Base-by-base conservation (phyloP, 345 rosid species). In the Sisymbrium altissimum region DNA sequence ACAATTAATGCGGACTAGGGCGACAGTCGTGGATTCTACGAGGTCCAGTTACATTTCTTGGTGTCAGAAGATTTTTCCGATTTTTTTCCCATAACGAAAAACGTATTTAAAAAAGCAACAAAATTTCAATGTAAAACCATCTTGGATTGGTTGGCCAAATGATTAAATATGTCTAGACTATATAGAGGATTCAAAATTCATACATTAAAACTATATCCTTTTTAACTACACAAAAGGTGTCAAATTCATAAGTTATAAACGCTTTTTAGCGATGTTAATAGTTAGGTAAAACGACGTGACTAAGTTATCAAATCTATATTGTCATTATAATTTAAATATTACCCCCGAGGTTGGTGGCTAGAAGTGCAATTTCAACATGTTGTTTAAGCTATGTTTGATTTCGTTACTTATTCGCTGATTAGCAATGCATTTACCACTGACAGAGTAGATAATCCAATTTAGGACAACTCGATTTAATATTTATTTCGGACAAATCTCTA, bases 1-100 rank as follows among this genome's bases (percentile, higher is more conserved):
- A 27, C 58, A 33, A 64, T 56, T 64, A 76, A 76, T 76, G 74
- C 19, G 25, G 58, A 70, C 66, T 45, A 29, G 71, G 64, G 60
- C 38, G 64, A 70, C 80, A 64, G 71, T 70, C 80, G 80, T 71
- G 80, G 76, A 71, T 77, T 71, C 80, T 77, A 40, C 2, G 67
- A 70, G 76, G 76, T 77, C 76, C 80, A 77, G 66, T 77, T 77
- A 64, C 76, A 56, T 70, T 71, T 77, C 40, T 46, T 65, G 68
- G 67, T 39, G 67, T 57, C 76, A 27, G 68, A 75, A 21, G 21
- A 19, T 71, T 60, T 59, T 11, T 21, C 12, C 23, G 14, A 50
- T 50, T 23, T 49, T n/a, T 21, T 10, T 5, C 27, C 29, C 54
- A 49, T 49, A 49, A 18, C 21, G 23, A 10, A 49, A 9, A 8